Conservation (phyloP, 2,329 filamentous ascomycete species). For the Penicillium sclerotiorum region DNA sequence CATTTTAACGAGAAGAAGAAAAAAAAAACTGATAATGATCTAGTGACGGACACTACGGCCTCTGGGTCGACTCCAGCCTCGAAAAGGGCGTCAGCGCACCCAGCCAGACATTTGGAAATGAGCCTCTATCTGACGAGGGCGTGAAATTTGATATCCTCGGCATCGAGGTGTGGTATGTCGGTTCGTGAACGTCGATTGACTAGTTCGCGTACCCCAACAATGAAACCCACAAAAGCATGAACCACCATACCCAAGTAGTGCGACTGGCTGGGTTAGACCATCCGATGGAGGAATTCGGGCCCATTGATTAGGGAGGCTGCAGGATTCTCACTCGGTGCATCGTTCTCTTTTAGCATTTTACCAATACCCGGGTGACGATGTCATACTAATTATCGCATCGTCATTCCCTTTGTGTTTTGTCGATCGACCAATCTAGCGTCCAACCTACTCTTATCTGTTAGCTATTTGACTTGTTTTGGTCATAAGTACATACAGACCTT, state of each 20-base stretch:
- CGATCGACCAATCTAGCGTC: conserved; percentile 1
- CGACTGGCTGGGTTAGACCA: neutral
- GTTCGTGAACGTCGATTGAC: conserved; percentile 43
- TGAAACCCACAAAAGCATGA: no score
- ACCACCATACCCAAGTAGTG: neutral
- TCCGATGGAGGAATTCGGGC: conserved; percentile 2
- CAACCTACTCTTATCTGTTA: neutral
- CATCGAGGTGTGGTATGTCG: conserved; percentile 92
- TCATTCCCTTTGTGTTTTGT: neutral
- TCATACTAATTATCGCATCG: conserved; percentile 1
- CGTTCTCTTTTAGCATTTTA: conserved; percentile 12
- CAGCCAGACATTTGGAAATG: conserved; percentile 93
- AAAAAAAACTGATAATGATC: neutral
- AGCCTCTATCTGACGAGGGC: conserved; percentile 88
- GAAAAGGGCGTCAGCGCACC: conserved; percentile 80
- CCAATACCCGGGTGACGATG: conserved; percentile 17
- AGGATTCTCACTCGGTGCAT: conserved; percentile 9
- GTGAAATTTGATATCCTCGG: conserved; percentile 88
- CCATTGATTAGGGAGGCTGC: conserved; percentile 1
- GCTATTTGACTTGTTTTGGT: neutral
- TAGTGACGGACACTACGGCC: conserved; percentile 80
- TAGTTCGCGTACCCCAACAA: neutral
- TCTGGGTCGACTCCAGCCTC: conserved; percentile 88
- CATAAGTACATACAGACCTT: neutral
- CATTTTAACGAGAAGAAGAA: no score